A percentile compares a stretch with the other conserved stretches of the same genome.
These are phyloP conservation scores for Vitis cinerea DNA, from an alignment of 164 flowering plant genomes.

Conservation along the genomic window DNA sequence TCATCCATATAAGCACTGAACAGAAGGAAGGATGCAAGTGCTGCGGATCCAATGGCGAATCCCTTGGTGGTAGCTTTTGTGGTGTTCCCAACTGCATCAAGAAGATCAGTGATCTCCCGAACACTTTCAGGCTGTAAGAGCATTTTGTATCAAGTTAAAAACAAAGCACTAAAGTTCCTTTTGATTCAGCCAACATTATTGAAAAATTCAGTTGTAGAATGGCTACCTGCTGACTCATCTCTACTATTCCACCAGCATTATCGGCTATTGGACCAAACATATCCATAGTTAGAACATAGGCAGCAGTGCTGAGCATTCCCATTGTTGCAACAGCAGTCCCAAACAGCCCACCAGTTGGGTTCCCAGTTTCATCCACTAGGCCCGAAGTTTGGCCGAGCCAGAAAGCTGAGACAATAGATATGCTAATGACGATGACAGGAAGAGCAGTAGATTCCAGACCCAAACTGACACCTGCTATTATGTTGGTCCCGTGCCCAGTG, in stretches of 20 bases:
- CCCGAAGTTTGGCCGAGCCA: slow-evolving; percentile 98
- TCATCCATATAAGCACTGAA: slow-evolving; percentile 99
- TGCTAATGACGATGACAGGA: slow-evolving; percentile 93
- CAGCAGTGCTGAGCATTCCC: slow-evolving; percentile 99
- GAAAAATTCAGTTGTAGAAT: slow-evolving; percentile 1
- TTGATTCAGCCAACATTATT: neutral
- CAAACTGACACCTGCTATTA: slow-evolving; percentile 95
- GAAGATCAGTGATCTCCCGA: slow-evolving; percentile 93
- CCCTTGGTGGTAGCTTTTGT: slow-evolving; percentile 99
- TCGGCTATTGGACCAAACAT: slow-evolving; percentile 99
- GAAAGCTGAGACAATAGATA: slow-evolving; percentile 77
- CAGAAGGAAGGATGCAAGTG: slow-evolving; percentile 94
- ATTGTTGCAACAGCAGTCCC: slow-evolving; percentile 99
- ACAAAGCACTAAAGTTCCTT: neutral
- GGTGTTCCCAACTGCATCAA: slow-evolving; percentile 98
- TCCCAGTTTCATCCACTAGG: slow-evolving; percentile 84
- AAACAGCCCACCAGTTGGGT: slow-evolving; percentile 91
- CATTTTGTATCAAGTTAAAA: slow-evolving; percentile 2
- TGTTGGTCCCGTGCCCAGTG: slow-evolving; percentile 98
- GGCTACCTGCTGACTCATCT: slow-evolving; percentile 98
- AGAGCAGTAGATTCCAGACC: slow-evolving; percentile 98
- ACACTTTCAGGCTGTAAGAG: slow-evolving; percentile 92
- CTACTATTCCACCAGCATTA: slow-evolving; percentile 99
- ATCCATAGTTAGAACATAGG: slow-evolving; percentile 98
- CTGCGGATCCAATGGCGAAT: slow-evolving; percentile 99